Evolutionary conservation across 1,139 yeast species (phyloP).

Genomic region (Geotrichum candidum): DNA sequence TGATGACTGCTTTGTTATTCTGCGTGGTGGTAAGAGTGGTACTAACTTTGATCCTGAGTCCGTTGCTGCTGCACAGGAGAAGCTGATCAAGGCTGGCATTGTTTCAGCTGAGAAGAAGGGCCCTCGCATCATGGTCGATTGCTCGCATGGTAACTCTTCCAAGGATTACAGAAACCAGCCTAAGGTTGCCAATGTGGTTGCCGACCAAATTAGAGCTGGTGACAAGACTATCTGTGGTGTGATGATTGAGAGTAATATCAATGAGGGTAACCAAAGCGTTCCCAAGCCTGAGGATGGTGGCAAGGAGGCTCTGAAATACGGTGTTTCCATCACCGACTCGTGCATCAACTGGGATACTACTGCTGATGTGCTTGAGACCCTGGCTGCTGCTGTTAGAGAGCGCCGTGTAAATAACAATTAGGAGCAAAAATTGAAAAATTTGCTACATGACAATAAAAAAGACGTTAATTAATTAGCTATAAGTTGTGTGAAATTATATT

Average conservation of each 20-base stretch:
- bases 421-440: background rate
- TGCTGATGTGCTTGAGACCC: slow-evolving; percentile 65
- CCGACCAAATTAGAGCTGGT: slow-evolving; percentile 76
- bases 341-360: slow-evolving; percentile 94
- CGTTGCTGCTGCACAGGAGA: slow-evolving; percentile 68
- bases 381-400: slow-evolving; percentile 73
- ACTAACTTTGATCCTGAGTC: slow-evolving; percentile 84
- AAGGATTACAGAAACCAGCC: slow-evolving; percentile 96
- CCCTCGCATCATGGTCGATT: slow-evolving; percentile 80
- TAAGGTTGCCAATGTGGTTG: slow-evolving; percentile 69
- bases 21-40: slow-evolving; percentile 92
- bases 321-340: slow-evolving; percentile 94
- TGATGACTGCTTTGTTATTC: slow-evolving; percentile 64
- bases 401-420: slow-evolving; percentile 47
- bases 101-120: slow-evolving; percentile 23
- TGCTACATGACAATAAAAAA: background rate
- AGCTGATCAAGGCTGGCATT: slow-evolving; percentile 40
- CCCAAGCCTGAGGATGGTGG: slow-evolving; percentile 51
- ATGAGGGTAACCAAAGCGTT: slow-evolving; percentile 87
- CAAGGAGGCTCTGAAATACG: slow-evolving; percentile 74
- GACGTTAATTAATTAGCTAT: too few species aligned
- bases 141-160: slow-evolving; percentile 94
- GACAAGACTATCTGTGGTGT: slow-evolving; percentile 79
- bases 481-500: background rate
- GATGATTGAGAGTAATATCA: slow-evolving; percentile 91